Evolutionary conservation across 2,329 filamentous ascomycete genomes (phyloP).

Genomic region (Fusarium begoniae): DNA sequence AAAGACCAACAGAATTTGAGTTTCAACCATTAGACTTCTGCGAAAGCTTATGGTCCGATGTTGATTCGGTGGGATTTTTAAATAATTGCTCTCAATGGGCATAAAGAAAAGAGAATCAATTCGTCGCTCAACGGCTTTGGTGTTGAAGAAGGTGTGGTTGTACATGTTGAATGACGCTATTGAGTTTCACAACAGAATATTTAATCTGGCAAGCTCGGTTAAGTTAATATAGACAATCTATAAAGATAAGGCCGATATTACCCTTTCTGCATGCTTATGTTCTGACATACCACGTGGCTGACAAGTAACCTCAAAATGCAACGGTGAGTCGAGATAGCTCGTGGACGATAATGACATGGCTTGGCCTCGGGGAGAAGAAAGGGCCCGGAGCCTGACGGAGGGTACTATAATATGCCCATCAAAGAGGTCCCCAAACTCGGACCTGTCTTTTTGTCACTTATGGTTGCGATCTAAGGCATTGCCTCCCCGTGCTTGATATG

Average conservation of each 20-base stretch:
- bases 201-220: background rate
- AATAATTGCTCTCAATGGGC: background rate
- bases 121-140: background rate
- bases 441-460: background rate
- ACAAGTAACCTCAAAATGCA: background rate
- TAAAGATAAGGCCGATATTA: background rate
- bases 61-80: background rate
- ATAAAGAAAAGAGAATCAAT: background rate
- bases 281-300: background rate
- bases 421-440: fast-evolving
- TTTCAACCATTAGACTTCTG: background rate
- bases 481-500: background rate
- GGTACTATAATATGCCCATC: background rate
- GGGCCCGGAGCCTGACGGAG: background rate
- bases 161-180: background rate
- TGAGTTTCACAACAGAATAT: background rate
- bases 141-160: background rate
- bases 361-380: background rate
- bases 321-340: background rate
- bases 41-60: background rate
- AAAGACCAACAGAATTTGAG: background rate
- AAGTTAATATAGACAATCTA: background rate
- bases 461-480: background rate
- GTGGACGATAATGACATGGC: background rate
- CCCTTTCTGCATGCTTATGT: background rate